These are phyloP conservation scores for Hericium rajendrae DNA, from an alignment of 768 basidiomycete species.

Conservation along the genomic window DNA sequence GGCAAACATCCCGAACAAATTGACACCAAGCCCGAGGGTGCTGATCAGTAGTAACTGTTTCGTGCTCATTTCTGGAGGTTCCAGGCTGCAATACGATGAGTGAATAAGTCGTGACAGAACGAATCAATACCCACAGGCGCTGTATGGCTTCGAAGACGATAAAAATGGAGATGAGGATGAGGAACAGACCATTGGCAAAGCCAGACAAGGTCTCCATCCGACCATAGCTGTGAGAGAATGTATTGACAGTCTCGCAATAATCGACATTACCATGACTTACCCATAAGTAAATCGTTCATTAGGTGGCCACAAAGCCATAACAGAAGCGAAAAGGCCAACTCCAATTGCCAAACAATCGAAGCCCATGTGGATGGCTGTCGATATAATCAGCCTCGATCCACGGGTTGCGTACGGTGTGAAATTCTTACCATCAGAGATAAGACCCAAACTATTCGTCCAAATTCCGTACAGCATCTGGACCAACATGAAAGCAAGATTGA, in stretches of 20 bases:
- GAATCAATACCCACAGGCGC: conserved; percentile 50
- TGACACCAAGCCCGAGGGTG: conserved; percentile 81
- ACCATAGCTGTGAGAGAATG: conserved; percentile 52
- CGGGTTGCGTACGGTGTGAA: not conserved
- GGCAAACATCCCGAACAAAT: conserved; percentile 97
- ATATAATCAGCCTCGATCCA: no score
- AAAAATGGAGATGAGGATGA: conserved; percentile 91
- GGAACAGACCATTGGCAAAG: conserved; percentile 94
- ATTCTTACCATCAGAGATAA: conserved; percentile 84
- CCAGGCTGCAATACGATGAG: conserved; percentile 39
- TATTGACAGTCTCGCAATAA: not conserved
- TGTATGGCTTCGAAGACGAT: conserved; percentile 98
- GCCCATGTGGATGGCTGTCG: conserved; percentile 93
- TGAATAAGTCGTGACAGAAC: not conserved
- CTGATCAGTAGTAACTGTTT: conserved; percentile 86
- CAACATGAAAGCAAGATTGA: conserved; percentile 94
- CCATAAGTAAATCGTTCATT: conserved; percentile 95
- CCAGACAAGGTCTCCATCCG: conserved; percentile 96
- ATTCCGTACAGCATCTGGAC: conserved; percentile 96
- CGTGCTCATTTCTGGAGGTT: conserved; percentile 98
- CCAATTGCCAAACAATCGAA: conserved; percentile 98
- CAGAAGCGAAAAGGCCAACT: conserved; percentile 89
- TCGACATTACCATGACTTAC: conserved; percentile 29
- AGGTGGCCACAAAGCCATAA: conserved; percentile 97
- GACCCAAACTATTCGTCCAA: conserved; percentile 92